Percentiles rank a stretch among this genome's conserved stretches.
Conservation (phyloP, 345 rosid species). For the Gossypium longicalyx region DNA sequence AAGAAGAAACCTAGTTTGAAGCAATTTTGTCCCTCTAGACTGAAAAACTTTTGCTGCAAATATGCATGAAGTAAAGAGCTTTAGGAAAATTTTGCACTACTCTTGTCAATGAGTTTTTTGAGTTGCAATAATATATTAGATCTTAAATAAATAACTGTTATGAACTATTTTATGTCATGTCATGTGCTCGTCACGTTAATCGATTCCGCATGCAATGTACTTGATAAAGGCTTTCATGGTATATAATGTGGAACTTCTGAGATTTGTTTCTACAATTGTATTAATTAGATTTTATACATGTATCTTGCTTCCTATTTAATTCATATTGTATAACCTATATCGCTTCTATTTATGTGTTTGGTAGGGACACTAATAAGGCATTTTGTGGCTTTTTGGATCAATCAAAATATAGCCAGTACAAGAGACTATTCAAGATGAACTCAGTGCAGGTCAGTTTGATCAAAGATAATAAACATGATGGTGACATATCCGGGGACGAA, state of each 20-base stretch:
- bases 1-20: neutral
- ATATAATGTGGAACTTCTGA: neutral
- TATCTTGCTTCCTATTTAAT: neutral
- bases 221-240: neutral
- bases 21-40: neutral
- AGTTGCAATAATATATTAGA: neutral
- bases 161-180: neutral
- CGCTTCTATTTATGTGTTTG: conserved; percentile 23
- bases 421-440: conserved; percentile 30
- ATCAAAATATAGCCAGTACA: conserved; percentile 36
- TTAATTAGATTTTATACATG: neutral
- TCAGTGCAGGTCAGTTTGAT: conserved; percentile 25
- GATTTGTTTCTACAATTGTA: neutral
- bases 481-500: conserved; percentile 17
- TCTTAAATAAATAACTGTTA: neutral
- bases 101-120: neutral
- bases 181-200: neutral
- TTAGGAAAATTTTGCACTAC: neutral
- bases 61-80: conserved; percentile 1
- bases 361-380: conserved; percentile 87
- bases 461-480: conserved; percentile 19
- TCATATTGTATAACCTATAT: neutral
- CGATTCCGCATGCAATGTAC: neutral
- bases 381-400: conserved; percentile 74
- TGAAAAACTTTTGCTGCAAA: neutral